Evolutionary conservation across 306 rosid species (phyloP).

Genomic region (Pterocarpus santalinus): DNA sequence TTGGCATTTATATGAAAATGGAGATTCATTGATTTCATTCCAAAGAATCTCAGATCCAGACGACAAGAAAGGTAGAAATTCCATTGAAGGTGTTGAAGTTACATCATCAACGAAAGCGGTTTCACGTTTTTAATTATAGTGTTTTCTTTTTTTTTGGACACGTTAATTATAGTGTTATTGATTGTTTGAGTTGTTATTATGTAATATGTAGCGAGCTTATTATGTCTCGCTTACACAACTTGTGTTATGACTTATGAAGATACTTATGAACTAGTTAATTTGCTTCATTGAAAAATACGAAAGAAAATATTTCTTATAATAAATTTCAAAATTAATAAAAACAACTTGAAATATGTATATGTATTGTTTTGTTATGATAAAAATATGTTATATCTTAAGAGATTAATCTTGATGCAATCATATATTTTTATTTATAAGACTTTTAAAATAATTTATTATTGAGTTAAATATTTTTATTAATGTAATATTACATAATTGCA

Average conservation of each 20-base stretch:
- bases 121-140: background rate
- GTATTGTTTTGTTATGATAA: background rate
- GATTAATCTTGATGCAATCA: too few species aligned
- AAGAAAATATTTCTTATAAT: background rate
- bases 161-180: background rate
- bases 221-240: background rate
- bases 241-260: background rate
- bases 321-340: background rate
- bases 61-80: slow-evolving; percentile 13
- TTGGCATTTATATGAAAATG: slow-evolving; percentile 43
- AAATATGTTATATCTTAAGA: background rate
- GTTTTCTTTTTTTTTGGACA: too few species aligned
- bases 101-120: background rate
- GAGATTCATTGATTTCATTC: background rate
- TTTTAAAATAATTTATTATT: too few species aligned
- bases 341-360: background rate
- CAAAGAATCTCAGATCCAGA: slow-evolving; percentile 14
- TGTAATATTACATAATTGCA: too few species aligned
- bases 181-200: background rate
- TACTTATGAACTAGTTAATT: background rate
- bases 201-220: background rate
- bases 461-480: too few species aligned
- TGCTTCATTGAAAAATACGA: background rate
- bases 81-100: slow-evolving; percentile 14
- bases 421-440: too few species aligned